Evolutionary conservation across 2,329 filamentous ascomycete genomes (phyloP).

Genomic region (Ceratocystis diversiconidia): DNA sequence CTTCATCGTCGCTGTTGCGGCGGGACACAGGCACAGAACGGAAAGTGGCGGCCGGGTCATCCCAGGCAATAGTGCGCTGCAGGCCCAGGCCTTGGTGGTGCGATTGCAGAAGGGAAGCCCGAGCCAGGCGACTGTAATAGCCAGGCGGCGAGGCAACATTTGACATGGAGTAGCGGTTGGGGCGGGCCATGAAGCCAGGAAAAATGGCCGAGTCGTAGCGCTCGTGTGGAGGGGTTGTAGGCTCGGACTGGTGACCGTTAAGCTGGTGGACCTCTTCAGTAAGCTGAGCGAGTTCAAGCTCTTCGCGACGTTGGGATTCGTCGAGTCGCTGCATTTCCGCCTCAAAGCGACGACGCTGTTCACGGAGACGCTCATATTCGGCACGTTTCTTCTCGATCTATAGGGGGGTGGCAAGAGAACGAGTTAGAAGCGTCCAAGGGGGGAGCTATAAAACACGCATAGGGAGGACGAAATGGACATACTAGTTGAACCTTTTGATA

Average conservation of each 20-base stretch:
- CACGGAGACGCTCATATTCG: conserved; percentile 80
- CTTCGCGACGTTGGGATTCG: conserved; percentile 67
- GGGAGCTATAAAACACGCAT: conserved; percentile 20
- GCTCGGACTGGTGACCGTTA: conserved; percentile 75
- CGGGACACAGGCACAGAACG: conserved; percentile 76
- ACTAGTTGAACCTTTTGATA: conserved; percentile 21
- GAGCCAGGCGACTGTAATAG: conserved; percentile 55
- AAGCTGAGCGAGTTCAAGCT: conserved; percentile 72
- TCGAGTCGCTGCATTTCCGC: conserved; percentile 84
- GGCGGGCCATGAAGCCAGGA: conserved; percentile 64
- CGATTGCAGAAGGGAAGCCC: conserved; percentile 47
- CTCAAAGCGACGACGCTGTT: conserved; percentile 81
- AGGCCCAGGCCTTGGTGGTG: conserved; percentile 50
- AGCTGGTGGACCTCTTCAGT: conserved; percentile 57
- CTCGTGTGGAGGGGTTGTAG: conserved; percentile 90
- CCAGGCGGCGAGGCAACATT: conserved; percentile 73
- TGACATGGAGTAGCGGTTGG: conserved; percentile 78
- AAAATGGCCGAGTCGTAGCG: conserved; percentile 59
- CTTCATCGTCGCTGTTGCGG: conserved; percentile 71
- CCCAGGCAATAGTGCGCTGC: conserved; percentile 39
- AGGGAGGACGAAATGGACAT: conserved; percentile 21
- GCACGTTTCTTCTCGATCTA: conserved; percentile 88
- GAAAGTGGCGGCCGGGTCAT: conserved; percentile 56
- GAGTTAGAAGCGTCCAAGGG: not conserved
- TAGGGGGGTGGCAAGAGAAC: not conserved